A percentile compares a stretch with the other conserved stretches of the same genome.
Evolutionary conservation across 768 basidiomycete species (phyloP).

Genomic region (Hebeloma cylindrosporum): DNA sequence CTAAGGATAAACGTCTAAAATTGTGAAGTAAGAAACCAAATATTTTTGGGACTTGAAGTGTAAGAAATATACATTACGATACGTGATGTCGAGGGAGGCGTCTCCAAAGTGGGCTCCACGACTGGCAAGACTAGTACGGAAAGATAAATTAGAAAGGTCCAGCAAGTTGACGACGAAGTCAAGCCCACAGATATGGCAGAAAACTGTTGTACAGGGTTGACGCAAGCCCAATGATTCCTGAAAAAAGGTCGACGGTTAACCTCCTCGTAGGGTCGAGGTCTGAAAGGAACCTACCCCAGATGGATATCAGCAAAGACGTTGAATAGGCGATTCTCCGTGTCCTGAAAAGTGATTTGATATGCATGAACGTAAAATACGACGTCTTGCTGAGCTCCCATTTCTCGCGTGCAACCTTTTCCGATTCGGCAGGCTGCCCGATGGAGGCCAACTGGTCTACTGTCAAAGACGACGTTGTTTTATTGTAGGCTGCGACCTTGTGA

Average conservation of each 20-base stretch:
- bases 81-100: conserved; percentile 63
- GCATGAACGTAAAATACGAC: conserved; percentile 29
- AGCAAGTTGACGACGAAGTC: neutral
- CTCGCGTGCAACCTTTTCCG: conserved; percentile 11
- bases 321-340: conserved; percentile 66
- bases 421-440: conserved; percentile 14
- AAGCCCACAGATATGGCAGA: conserved; percentile 20
- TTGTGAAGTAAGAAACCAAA: neutral
- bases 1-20: conserved; percentile 65
- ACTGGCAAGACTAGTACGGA: conserved; percentile 46
- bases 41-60: neutral
- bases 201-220: conserved; percentile 67
- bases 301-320: conserved; percentile 59
- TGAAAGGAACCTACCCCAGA: conserved; percentile 37
- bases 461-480: conserved; percentile 49
- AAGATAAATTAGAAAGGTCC: neutral
- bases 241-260: neutral
- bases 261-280: neutral
- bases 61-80: conserved; percentile 53
- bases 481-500: conserved; percentile 59
- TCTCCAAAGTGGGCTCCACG: conserved; percentile 68
- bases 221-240: conserved; percentile 72
- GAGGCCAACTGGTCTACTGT: conserved; percentile 51
- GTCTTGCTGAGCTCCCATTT: conserved; percentile 37
- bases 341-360: conserved; percentile 62